Base-by-base conservation (phyloP, 345 rosid species). In the Populus pruinosa region DNA sequence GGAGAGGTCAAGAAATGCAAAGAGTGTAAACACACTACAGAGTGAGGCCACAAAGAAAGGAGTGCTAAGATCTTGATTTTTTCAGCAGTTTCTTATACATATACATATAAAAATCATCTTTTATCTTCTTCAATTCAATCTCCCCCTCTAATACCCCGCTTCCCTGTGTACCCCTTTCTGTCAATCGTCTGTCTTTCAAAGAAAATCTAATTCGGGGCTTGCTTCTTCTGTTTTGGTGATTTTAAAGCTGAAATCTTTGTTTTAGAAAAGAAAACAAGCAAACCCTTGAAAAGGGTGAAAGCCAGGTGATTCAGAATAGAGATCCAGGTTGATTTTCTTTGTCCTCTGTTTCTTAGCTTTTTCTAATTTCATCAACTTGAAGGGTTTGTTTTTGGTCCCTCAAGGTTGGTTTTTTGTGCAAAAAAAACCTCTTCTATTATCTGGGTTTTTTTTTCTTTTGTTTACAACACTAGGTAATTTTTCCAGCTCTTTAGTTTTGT, bases 291-390 rank as follows among this genome's bases (percentile, higher is more conserved):
- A 23, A 63, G 35, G 81, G 80, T 67, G 88, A 84, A 85, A 90
- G 89, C 71, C 91, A 89, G 94, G 87, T 91, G 81, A 93, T 89
- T 88, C 95, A 89, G 91, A 92, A 92, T 82, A 83, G 87, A 86
- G 94, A 92, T 92, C 88, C 83, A 89, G 91, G 70, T 69, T 67
- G 12, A 29, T 67, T 66, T 65, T 76, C 56, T 20, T 27, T 0
- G 12, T 62, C 53, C 55, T 44, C 9, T 70, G 61, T 25, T 38
- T 75, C 53, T 67, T 76, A 85, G 50, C n/a, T 67, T 61, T 74
- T 47, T 76, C 61, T 74, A 74, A 77, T 33, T 75, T 65, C 77
- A 84, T 82, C 90, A 67, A 74, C 89, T 83, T 73, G 33, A 77
- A 86, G 97, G 96, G 93, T 87, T 69, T 67, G 82, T 89, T 93